Evolutionary conservation across 352 stramenopile genomes (phyloP).

Genomic region (Halophytophthora polymorphica): DNA sequence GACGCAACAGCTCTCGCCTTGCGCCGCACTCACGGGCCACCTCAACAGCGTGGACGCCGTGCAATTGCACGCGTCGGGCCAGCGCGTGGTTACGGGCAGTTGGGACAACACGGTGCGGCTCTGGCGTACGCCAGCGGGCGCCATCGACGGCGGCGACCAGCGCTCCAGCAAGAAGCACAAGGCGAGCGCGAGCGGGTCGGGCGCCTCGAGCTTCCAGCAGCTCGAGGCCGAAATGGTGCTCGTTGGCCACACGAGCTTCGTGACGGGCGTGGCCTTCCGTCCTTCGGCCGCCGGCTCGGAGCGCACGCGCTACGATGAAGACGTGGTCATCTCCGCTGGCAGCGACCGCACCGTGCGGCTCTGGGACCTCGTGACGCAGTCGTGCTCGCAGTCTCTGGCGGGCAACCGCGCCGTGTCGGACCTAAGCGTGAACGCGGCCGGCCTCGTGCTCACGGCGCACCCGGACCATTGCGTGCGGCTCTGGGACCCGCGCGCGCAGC

Average conservation of each 20-base stretch:
- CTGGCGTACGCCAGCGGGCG: constrained; percentile 35
- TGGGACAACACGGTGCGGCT: constrained; percentile 87
- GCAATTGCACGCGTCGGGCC: constrained; percentile 21
- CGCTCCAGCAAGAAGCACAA: constrained; percentile 73
- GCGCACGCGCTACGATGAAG: constrained; percentile 28
- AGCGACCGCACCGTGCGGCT: constrained; percentile 76
- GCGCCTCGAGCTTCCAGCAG: constrained; percentile 59
- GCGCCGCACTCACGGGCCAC: constrained; percentile 65
- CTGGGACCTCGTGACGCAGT: constrained; percentile 76
- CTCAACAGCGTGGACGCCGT: constrained; percentile 82
- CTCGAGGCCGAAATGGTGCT: constrained; percentile 73
- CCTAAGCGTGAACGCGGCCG: constrained; percentile 60
- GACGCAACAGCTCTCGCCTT: constrained; percentile 36
- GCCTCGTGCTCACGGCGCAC: constrained; percentile 74
- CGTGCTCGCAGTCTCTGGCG: constrained; percentile 66
- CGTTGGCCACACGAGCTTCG: constrained; percentile 71
- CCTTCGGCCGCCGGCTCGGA: constrained; percentile 34
- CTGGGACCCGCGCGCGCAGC: constrained; percentile 74
- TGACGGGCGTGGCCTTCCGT: constrained; percentile 74
- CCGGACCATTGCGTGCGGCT: constrained; percentile 77
- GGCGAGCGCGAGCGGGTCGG: constrained; percentile 33
- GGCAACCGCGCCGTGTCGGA: constrained; percentile 75
- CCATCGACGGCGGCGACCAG: constrained; percentile 20
- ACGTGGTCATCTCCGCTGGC: constrained; percentile 55
- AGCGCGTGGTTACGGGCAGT: constrained; percentile 62